Evolutionary conservation across 2,329 filamentous ascomycete species (phyloP).

Genomic region (Clonostachys byssicola): DNA sequence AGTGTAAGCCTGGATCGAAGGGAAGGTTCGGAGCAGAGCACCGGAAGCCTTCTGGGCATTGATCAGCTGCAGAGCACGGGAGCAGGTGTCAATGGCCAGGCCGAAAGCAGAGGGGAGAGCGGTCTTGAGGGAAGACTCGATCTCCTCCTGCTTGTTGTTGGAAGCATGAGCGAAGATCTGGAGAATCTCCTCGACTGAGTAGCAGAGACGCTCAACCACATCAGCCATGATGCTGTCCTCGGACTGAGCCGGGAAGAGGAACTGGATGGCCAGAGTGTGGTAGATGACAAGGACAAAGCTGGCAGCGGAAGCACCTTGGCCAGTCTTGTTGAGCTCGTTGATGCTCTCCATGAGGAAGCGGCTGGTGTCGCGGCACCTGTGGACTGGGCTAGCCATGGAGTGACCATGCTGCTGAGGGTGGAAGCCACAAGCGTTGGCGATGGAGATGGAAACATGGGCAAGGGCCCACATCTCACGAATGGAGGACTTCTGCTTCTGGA

Average conservation of each 20-base stretch:
- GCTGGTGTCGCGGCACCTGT: constrained; percentile 19
- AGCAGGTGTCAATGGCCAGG: constrained; percentile 22
- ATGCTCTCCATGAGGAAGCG: constrained; percentile 16
- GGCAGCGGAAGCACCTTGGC: constrained; percentile 13
- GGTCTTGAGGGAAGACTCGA: constrained; percentile 10
- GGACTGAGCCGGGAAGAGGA: constrained; percentile 18
- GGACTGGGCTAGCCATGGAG: constrained; percentile 8
- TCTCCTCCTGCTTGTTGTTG: constrained; percentile 12
- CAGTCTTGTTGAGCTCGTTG: constrained; percentile 12
- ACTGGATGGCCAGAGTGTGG: constrained; percentile 24
- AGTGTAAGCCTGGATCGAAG: constrained; percentile 14
- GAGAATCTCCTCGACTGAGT: constrained; percentile 18
- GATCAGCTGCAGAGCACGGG: constrained; percentile 17
- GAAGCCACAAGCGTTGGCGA: constrained; percentile 19
- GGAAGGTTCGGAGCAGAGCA: constrained; percentile 9
- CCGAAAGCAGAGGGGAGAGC: constrained; percentile 18
- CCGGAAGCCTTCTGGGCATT: constrained; percentile 7
- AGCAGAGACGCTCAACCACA: constrained; percentile 17
- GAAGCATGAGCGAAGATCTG: constrained; percentile 11
- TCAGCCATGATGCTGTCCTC: constrained; percentile 14
- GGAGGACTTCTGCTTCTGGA: constrained; percentile 24
- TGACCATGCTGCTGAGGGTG: constrained; percentile 15
- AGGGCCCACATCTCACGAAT: constrained; percentile 27
- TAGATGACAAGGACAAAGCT: constrained; percentile 21
- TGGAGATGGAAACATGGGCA: constrained; percentile 21